Evolutionary conservation across 768 basidiomycete genomes (phyloP).

Genomic region (Termitomyces sp.): DNA sequence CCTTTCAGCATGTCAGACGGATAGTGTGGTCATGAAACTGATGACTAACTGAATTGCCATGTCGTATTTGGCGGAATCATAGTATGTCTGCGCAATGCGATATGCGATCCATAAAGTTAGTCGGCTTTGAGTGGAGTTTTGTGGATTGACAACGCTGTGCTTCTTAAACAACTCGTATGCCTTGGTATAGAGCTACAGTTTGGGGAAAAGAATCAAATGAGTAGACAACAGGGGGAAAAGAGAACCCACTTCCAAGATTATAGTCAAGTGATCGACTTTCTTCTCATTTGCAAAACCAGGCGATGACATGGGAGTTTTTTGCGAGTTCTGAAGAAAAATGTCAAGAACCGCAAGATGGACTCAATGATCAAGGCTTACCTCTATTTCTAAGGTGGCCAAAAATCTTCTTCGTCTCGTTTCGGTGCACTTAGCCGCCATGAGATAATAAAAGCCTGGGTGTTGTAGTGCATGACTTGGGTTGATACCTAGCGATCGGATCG

Average conservation of each 20-base stretch:
- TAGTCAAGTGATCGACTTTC: constrained; percentile 83
- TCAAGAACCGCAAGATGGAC: neutral
- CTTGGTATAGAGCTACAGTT: constrained; percentile 80
- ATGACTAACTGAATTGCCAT: constrained; percentile 77
- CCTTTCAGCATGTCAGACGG: constrained; percentile 34
- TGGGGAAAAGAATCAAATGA: neutral
- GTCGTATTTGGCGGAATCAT: constrained; percentile 75
- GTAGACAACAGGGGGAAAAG: neutral
- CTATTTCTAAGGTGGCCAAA: constrained; percentile 49
- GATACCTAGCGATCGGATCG: constrained; percentile 58
- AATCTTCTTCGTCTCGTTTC: constrained; percentile 73
- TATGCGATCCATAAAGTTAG: constrained; percentile 89
- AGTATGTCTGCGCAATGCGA: constrained; percentile 86
- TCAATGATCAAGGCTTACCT: constrained; percentile 36
- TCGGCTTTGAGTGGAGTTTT: constrained; percentile 61
- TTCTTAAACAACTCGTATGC: constrained; percentile 93
- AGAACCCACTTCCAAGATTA: constrained; percentile 75
- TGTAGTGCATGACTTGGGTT: constrained; percentile 84
- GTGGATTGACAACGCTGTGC: constrained; percentile 41
- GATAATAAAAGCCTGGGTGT: constrained; percentile 92
- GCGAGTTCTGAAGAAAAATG: constrained; percentile 22
- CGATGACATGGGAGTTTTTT: constrained; percentile 34
- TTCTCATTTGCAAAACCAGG: constrained; percentile 88
- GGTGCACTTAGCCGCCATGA: constrained; percentile 83
- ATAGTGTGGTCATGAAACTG: neutral